These are phyloP conservation scores for Aspergillus novofumigatus DNA, from an alignment of 2,329 filamentous ascomycete genomes.

Conservation along the genomic window DNA sequence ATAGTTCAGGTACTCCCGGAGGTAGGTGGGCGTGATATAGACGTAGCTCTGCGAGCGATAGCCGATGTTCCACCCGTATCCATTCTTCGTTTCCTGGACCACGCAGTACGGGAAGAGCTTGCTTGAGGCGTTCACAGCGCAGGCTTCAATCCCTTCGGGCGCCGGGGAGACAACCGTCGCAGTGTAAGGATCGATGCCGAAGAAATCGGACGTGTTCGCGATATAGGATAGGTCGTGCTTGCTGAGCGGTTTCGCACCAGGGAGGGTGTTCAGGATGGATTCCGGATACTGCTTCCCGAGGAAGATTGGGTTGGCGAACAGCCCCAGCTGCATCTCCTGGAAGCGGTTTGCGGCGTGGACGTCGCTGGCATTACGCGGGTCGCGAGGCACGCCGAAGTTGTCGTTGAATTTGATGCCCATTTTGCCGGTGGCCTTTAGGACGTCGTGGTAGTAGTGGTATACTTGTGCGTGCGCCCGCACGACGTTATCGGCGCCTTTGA, in stretches of 20 bases:
- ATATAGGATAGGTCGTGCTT: conserved; percentile 48
- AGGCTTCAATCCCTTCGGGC: conserved; percentile 44
- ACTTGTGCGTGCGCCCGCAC: conserved; percentile 40
- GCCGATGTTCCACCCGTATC: conserved; percentile 56
- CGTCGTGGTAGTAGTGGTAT: conserved; percentile 39
- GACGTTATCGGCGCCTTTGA: conserved; percentile 49
- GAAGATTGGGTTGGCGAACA: conserved; percentile 44
- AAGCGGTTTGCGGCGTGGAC: background rate
- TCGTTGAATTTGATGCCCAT: conserved; percentile 44
- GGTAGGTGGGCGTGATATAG: conserved; percentile 51
- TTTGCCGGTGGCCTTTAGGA: conserved; percentile 42
- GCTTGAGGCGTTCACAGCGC: conserved; percentile 43
- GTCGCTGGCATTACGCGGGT: background rate
- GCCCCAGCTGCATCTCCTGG: conserved; percentile 23
- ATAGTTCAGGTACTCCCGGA: conserved; percentile 52
- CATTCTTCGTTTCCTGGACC: conserved; percentile 43
- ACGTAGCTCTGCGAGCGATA: conserved; percentile 54
- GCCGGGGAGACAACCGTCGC: conserved; percentile 52
- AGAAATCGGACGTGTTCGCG: conserved; percentile 51
- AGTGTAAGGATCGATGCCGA: conserved; percentile 57
- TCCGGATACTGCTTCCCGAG: conserved; percentile 44
- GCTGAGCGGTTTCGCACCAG: conserved; percentile 44
- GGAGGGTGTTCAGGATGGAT: conserved; percentile 42
- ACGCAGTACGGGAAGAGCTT: conserved; percentile 52
- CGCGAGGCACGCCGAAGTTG: conserved; percentile 45